A percentile compares a stretch with the other conserved stretches of the same genome.
These are phyloP conservation scores for Cairneyella variabilis DNA, from an alignment of 495 filamentous ascomycete genomes.

Conservation along the genomic window DNA sequence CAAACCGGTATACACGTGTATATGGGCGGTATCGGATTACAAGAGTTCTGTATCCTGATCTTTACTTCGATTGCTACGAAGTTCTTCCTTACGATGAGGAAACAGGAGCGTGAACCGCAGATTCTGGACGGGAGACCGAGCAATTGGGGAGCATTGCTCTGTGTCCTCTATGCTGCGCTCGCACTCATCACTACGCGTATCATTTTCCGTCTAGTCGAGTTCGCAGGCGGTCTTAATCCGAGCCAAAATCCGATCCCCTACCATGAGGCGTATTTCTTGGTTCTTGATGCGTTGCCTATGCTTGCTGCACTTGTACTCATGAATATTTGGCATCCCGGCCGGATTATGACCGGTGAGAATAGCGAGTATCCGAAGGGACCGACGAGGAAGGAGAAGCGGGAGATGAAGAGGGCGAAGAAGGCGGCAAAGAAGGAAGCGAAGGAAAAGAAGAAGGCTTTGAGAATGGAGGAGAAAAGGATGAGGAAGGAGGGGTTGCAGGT, in stretches of 20 bases:
- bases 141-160: slow-evolving; percentile 37
- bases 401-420: slow-evolving; percentile 14
- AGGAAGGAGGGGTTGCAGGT: background rate
- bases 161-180: slow-evolving; percentile 38
- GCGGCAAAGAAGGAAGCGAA: slow-evolving; percentile 15
- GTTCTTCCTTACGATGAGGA: slow-evolving; percentile 30
- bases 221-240: slow-evolving; percentile 37
- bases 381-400: slow-evolving; percentile 22
- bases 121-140: slow-evolving; percentile 22
- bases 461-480: slow-evolving; percentile 7
- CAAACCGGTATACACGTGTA: slow-evolving; percentile 43
- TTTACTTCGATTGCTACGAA: slow-evolving; percentile 38
- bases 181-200: slow-evolving; percentile 48
- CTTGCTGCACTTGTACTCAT: slow-evolving; percentile 41
- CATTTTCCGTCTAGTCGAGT: slow-evolving; percentile 53
- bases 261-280: slow-evolving; percentile 48
- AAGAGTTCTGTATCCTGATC: slow-evolving; percentile 44
- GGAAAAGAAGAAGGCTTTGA: slow-evolving; percentile 9
- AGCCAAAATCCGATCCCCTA: slow-evolving; percentile 39
- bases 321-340: slow-evolving; percentile 50
- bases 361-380: slow-evolving; percentile 29
- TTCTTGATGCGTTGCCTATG: slow-evolving; percentile 51
- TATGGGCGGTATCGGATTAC: slow-evolving; percentile 49
- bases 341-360: slow-evolving; percentile 38
- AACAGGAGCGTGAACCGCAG: slow-evolving; percentile 11